phyloP scores from a whole-genome alignment of 169 alveolate species.

The Plasmodium billcollinsi region DNA sequence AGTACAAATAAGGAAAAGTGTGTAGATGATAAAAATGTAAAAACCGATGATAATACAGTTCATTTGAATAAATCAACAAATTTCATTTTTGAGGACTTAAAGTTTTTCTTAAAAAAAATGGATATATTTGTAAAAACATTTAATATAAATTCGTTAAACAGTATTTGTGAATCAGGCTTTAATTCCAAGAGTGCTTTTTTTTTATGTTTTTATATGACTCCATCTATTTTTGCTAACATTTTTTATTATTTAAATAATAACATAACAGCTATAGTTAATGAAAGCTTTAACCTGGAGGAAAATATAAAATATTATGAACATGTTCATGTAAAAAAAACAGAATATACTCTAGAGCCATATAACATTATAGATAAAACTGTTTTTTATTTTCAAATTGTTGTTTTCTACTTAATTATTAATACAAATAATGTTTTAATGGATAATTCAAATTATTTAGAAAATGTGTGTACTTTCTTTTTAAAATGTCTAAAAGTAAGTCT shows the following conservation, averaged over 20 bases:
- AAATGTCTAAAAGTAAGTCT: slow-evolving; percentile 19
- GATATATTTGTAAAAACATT: slow-evolving; percentile 33
- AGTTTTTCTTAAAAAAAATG: slow-evolving; percentile 58
- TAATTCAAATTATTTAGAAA: slow-evolving; percentile 6
- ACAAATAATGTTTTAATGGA: slow-evolving; percentile 30
- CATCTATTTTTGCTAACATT: slow-evolving; percentile 20
- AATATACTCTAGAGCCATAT: slow-evolving; percentile 30
- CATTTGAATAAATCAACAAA: neutral
- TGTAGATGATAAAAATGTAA: neutral
- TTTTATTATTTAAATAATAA: slow-evolving; percentile 47
- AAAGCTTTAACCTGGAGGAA: slow-evolving; percentile 39
- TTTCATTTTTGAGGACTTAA: slow-evolving; percentile 8
- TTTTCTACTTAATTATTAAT: slow-evolving; percentile 49
- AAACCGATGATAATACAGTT: neutral
- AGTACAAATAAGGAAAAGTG: neutral
- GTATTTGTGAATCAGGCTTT: slow-evolving; percentile 69
- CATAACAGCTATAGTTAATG: slow-evolving; percentile 33
- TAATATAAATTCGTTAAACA: slow-evolving; percentile 4
- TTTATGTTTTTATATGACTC: slow-evolving; percentile 50
- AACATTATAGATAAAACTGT: slow-evolving; percentile 42
- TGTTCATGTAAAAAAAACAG: slow-evolving; percentile 16
- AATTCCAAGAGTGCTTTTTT: slow-evolving; percentile 51
- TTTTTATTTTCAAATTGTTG: slow-evolving; percentile 59
- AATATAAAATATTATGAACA: slow-evolving; percentile 41
- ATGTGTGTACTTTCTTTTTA: slow-evolving; percentile 6